Evolutionary conservation across 2,329 filamentous ascomycete genomes (phyloP).

Genomic region (Diaporthe humulicola): DNA sequence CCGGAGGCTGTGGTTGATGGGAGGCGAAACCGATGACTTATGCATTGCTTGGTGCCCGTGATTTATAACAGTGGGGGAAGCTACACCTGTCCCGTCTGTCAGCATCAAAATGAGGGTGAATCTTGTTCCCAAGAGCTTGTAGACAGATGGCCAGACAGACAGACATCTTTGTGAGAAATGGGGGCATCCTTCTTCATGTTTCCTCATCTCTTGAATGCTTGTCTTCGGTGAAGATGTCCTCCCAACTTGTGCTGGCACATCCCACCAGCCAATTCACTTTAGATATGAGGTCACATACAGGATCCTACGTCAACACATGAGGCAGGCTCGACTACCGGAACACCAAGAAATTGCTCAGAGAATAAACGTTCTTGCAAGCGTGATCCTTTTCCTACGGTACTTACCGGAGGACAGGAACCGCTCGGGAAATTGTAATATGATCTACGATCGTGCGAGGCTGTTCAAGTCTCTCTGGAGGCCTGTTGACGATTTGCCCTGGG

Average conservation of each 20-base stretch:
- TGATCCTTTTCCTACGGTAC: too few relatives aligned
- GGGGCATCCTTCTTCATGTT: background rate
- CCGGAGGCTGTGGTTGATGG: background rate
- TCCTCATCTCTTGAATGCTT: background rate
- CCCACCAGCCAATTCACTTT: background rate
- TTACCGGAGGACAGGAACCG: background rate
- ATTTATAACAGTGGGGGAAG: constrained; percentile 17
- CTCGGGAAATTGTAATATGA: background rate
- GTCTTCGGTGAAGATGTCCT: background rate
- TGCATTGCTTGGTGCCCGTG: constrained; percentile 9
- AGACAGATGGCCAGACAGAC: background rate
- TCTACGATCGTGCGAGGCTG: background rate
- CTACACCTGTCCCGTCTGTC: background rate
- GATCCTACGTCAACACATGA: background rate
- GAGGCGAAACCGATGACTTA: constrained; percentile 8
- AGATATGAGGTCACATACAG: background rate
- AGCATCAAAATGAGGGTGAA: background rate
- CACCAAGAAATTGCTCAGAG: background rate
- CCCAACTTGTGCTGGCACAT: background rate
- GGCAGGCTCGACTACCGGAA: background rate
- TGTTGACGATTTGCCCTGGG: background rate
- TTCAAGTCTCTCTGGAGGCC: background rate
- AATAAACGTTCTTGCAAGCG: background rate
- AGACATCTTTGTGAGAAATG: background rate
- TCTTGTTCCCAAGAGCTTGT: background rate